Conservation (phyloP, 495 filamentous ascomycete genomes). For the Lasiosphaeriaceae sp. region DNA sequence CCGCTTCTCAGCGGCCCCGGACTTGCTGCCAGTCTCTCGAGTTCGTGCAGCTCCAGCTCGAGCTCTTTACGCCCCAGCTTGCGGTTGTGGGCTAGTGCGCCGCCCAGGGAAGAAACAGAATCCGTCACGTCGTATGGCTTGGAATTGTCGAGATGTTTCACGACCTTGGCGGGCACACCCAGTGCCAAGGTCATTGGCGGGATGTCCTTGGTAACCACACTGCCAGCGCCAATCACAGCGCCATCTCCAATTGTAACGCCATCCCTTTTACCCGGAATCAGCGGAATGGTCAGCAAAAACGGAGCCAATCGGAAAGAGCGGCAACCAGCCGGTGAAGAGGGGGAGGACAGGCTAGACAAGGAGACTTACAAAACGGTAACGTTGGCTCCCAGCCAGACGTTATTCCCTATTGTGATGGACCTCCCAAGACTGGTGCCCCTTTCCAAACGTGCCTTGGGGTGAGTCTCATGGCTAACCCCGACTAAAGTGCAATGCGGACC, state of each 20-base stretch:
- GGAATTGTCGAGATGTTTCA: slow-evolving; percentile 5
- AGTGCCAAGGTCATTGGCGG: slow-evolving; percentile 21
- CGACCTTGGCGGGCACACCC: slow-evolving; percentile 23
- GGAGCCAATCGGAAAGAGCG: background rate
- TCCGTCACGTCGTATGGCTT: background rate
- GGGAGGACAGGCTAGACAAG: background rate
- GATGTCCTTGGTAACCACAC: slow-evolving; percentile 27
- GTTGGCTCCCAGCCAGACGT: slow-evolving; percentile 58
- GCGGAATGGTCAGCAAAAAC: background rate
- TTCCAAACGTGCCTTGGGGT: slow-evolving; percentile 21
- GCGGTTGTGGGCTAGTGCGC: slow-evolving; percentile 12
- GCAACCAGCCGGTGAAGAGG: background rate
- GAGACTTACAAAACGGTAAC: slow-evolving; percentile 35
- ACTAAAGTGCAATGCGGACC: slow-evolving; percentile 32
- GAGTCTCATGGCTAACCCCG: slow-evolving; percentile 24
- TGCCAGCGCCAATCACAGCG: slow-evolving; percentile 33
- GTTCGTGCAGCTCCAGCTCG: slow-evolving; percentile 1
- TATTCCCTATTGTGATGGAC: slow-evolving; percentile 29
- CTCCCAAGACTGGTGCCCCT: slow-evolving; percentile 29
- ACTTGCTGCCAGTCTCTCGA: background rate
- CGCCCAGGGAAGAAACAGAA: slow-evolving; percentile 10
- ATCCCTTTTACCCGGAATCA: slow-evolving; percentile 13
- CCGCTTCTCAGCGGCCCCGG: background rate
- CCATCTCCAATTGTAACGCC: slow-evolving; percentile 31
- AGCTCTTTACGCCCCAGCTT: slow-evolving; percentile 8